Base-by-base conservation (phyloP, 257 asterid species). In the Mentha longifolia region DNA sequence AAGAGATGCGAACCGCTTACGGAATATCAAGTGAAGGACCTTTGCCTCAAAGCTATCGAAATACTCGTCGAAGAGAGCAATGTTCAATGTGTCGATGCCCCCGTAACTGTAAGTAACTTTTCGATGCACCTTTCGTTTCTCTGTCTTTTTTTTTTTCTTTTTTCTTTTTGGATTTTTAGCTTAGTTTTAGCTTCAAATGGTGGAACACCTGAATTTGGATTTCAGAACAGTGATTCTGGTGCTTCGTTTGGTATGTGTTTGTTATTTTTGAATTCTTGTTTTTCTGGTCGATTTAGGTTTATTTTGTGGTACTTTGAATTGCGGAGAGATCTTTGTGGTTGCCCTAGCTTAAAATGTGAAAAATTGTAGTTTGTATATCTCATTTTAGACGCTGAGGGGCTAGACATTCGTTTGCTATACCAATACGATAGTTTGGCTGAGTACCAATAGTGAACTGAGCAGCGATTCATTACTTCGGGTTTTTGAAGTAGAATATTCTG, bases 21-120 rank as follows among this genome's bases (percentile, higher is more conserved):
- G 65, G 98, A 93, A 70, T 87, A 92, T 6, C 92, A 93, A 81
- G 98, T 93, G 9, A 93, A 93, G 80, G 83, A 86, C 45, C 90
- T 93, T 12, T 93, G 97, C 72, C 85, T 91, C 30, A 93, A 89
- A 72, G 97, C 97, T 65, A 89, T 93, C 86, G 98, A 93, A 79
- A 93, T 93, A 75, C 94, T 93, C 39, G 97, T 93, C 20, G 98
- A 93, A 74, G 97, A 93, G 86, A 85, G 96, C 68, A 93, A 93
- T 77, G 97, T 93, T 72, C 98, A 93, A 80, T 81, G 98, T 57
- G 98, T 93, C 7, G 98, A 91, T 46, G 97, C 96, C 15, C 98
- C 97, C 2, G 96, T 93, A 42, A 91, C 98, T 35, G 97, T 93
- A 65, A 74, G 88, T 80, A 57, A 7, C 19, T 57, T 17, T 13